Base-by-base conservation (phyloP, 2,329 filamentous ascomycete species). In the Cucurbitaria berberidis region DNA sequence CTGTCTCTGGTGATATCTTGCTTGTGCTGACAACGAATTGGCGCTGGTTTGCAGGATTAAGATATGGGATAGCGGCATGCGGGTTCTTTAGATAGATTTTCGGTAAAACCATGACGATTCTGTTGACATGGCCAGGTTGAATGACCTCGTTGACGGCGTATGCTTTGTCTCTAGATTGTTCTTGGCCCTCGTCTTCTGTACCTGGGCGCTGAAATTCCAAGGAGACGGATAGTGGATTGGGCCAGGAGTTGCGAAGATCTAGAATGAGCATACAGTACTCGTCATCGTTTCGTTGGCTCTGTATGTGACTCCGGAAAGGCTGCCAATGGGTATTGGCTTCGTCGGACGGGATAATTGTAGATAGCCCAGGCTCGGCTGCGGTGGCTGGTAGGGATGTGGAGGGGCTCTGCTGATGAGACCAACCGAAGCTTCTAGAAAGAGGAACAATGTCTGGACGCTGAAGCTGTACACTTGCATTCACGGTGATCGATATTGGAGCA, bases 241-340 rank as follows among this genome's bases (percentile, higher is more conserved):
- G 92, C 93, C 93, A 97, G 0, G 89, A 87, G 68, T 98, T 98
- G 50, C 91, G 87, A 24, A 97, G 79, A 74, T 97, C 93, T 45
- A 97, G 80, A 1, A 95, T 79, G 2, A 96, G 77, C 32, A 96
- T 80, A 67, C 91, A 96, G 67, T 91, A 87, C 35, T 91, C 85
- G 46, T 85, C 61, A 65, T 78, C 66, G 73, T 81, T 55, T 51
- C 74, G 67, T 15, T 76, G 69, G 8, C 71, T 66, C 1, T 75
- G 74, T 26, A 79, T 74, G 18, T 78, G 74, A 10, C 72, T 70
- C 22, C 83, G 70, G 38, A 81, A 69, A 32, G 75, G 72, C 13
- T 80, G 77, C 45, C 84, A 80, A 30, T 78, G 74, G 27, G 74
- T 67, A 40, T 75, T 67, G 9, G 70, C 70, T 46, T 68, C 70